Evolutionary conservation across 2,329 filamentous ascomycete species (phyloP), one percentile per base, ranked within the genome.

Genomic region (Paraphoma sp.): DNA sequence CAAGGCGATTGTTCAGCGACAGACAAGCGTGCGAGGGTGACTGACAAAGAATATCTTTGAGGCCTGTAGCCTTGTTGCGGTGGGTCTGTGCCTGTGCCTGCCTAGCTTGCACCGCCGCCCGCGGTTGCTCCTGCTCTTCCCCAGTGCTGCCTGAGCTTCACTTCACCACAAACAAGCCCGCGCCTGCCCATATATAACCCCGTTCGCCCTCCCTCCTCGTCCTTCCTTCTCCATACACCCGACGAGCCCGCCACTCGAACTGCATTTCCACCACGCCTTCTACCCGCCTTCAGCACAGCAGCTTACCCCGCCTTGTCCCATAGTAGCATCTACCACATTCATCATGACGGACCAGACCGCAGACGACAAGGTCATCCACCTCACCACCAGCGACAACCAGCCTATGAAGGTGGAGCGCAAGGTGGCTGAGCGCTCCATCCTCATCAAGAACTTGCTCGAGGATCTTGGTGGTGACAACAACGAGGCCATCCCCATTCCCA

Each of bases 401-500:
- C 75, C 79, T 61, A 76, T 83, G 62, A 56, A 64, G 18, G 79
- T 80, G 40, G 77, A 96, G 63, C 91, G 92, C 63, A 83, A 86
- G 38, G 91, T 98, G 59, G 92, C 91, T 42, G 92, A 97, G 83
- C 91, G 94, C 65, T 97, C 92, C 3, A 87, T 97, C 72, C 85
- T 99, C 51, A 96, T 99, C 83, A 97, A 97, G 87, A 97, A 98
- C 84, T 89, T 99, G 89, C 86, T 99, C 45, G 93, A 97, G 75
- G 95, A 99, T 81, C 82, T 98, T 46, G 93, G 92, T 65, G 88
- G 75, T 52, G 80, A 81, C 49, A 76, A 75, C 59, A 75, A 77
- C 18, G 88, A 93, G 74, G 85, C 90, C 2, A 94, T 99, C 51
- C 94, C 95, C 8, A 93, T 96, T 62, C 91, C 90, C 63, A 96